Evolutionary conservation across 2,329 filamentous ascomycete genomes (phyloP).

Genomic region (Epicoccum sorghinum): DNA sequence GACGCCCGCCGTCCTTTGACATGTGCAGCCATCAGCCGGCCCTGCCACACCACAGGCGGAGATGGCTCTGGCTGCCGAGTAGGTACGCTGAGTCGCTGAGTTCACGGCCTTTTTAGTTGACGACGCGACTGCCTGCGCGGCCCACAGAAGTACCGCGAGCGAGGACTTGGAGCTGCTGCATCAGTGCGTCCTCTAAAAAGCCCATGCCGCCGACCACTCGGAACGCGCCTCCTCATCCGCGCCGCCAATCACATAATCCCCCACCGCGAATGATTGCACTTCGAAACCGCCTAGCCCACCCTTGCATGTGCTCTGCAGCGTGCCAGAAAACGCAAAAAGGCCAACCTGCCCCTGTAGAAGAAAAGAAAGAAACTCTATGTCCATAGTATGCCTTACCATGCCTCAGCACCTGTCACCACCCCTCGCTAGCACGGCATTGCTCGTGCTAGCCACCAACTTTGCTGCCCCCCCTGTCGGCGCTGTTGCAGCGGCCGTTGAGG

Average conservation of each 20-base stretch:
- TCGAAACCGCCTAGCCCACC: constrained; percentile 16
- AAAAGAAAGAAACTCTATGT: constrained; percentile 16
- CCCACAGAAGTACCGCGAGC: constrained; percentile 13
- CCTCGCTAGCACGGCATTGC: background rate
- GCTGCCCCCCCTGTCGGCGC: constrained; percentile 14
- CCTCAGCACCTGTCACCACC: constrained; percentile 5
- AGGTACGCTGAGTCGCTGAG: constrained; percentile 12
- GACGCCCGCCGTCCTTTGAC: constrained; percentile 17
- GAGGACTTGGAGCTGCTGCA: constrained; percentile 18
- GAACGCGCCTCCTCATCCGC: constrained; percentile 19
- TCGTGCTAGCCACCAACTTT: constrained; percentile 10
- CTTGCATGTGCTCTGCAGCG: constrained; percentile 17
- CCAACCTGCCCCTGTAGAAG: background rate
- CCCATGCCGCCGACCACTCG: constrained; percentile 23
- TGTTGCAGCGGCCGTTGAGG: constrained; percentile 10
- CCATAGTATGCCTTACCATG: constrained; percentile 1
- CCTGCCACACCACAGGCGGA: no score
- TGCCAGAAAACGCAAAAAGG: constrained; percentile 13
- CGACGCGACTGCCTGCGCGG: constrained; percentile 9
- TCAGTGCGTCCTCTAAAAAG: constrained; percentile 3
- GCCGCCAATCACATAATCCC: constrained; percentile 36
- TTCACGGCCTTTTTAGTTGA: constrained; percentile 6
- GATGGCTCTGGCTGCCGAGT: no score
- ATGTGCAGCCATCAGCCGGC: no score
- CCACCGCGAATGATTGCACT: constrained; percentile 12